phyloP scores from a whole-genome alignment of 768 basidiomycete genomes.

The Pseudohyphozyma bogoriensis region DNA sequence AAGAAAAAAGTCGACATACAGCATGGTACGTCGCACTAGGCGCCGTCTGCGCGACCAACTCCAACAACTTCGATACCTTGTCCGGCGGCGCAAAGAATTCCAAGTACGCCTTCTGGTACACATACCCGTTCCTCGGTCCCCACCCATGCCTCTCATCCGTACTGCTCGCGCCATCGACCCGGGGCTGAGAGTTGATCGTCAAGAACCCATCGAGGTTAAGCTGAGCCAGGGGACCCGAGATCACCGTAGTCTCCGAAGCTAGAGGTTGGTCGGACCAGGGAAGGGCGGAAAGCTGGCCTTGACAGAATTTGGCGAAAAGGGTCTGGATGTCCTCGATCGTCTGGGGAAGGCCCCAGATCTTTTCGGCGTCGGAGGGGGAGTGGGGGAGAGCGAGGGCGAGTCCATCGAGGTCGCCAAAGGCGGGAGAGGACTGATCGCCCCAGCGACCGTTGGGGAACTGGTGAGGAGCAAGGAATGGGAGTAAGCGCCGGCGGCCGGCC shows the following conservation, averaged over 20 bases:
- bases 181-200: conserved; percentile 97
- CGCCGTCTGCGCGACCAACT: conserved; percentile 46
- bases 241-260: conserved; percentile 66
- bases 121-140: conserved; percentile 85
- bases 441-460: conserved; percentile 99
- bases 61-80: conserved; percentile 34
- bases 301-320: conserved; percentile 70
- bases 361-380: conserved; percentile 45
- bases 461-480: not conserved
- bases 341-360: conserved; percentile 67
- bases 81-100: conserved; percentile 69
- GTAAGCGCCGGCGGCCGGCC: not conserved
- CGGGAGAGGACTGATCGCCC: conserved; percentile 59
- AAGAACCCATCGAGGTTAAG: conserved; percentile 88
- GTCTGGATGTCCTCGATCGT: conserved; percentile 57
- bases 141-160: conserved; percentile 77
- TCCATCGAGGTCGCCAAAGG: conserved; percentile 71
- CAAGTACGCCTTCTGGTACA: conserved; percentile 93
- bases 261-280: conserved; percentile 73
- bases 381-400: conserved; percentile 42
- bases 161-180: conserved; percentile 67
- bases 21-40: conserved; percentile 89
- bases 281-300: conserved; percentile 56
- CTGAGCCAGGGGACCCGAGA: conserved; percentile 58
- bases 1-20: conserved; percentile 34